Evolutionary conservation across 1,284 basidiomycete genomes (phyloP).

Genomic region (Blastosporella zonata): DNA sequence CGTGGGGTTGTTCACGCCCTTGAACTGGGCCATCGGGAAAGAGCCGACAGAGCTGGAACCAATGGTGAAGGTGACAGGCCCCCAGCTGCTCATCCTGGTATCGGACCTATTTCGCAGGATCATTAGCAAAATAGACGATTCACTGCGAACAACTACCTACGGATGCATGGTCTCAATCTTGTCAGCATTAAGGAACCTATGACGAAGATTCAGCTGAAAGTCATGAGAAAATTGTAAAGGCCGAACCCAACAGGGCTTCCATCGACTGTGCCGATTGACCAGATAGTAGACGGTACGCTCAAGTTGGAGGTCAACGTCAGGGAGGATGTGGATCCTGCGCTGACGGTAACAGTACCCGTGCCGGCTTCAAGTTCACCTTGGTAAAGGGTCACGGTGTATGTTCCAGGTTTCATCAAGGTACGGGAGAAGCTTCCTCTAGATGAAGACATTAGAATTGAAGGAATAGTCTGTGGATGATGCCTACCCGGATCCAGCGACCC

Average conservation of each 20-base stretch:
- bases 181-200: conserved; percentile 44
- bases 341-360: conserved; percentile 39
- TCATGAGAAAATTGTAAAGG: neutral
- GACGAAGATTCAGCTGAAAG: neutral
- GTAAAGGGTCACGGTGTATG: conserved; percentile 41
- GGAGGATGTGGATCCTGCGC: conserved; percentile 36
- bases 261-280: conserved; percentile 44
- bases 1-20: conserved; percentile 40
- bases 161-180: conserved; percentile 50
- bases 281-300: conserved; percentile 35
- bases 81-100: conserved; percentile 43
- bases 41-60: conserved; percentile 34
- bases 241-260: conserved; percentile 40
- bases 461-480: neutral
- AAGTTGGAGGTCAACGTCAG: conserved; percentile 32
- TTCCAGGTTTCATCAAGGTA: conserved; percentile 48
- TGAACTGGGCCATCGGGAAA: conserved; percentile 49
- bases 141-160: conserved; percentile 24
- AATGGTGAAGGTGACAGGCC: conserved; percentile 41
- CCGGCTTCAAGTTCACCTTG: conserved; percentile 45
- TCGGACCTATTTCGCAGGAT: conserved; percentile 32
- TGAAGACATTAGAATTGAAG: neutral
- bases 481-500: conserved; percentile 38
- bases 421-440: conserved; percentile 40
- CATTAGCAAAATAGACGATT: neutral